A percentile compares a stretch with the other conserved stretches of the same genome.
phyloP scores from a whole-genome alignment of 768 basidiomycete genomes.

The Suillus variegatus region DNA sequence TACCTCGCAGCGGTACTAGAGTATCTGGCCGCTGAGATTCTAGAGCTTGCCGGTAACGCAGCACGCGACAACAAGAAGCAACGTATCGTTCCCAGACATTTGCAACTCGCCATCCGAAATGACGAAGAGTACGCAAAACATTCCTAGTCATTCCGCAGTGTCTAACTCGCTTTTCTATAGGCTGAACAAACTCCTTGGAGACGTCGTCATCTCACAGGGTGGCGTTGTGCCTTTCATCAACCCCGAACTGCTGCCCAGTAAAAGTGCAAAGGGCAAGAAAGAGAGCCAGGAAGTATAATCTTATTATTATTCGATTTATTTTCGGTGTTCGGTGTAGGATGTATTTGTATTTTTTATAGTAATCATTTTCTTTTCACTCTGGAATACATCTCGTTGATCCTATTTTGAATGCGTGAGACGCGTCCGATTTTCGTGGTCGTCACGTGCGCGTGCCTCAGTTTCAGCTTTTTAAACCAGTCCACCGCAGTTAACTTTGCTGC shows the following conservation, averaged over 20 bases:
- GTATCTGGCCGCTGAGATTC: constrained; percentile 63
- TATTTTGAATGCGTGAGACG: neutral
- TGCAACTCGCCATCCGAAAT: constrained; percentile 66
- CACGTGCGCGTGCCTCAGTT: constrained; percentile 8
- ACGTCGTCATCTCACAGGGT: constrained; percentile 64
- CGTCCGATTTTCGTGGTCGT: neutral
- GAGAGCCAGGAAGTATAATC: constrained; percentile 46
- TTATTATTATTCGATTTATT: constrained; percentile 12
- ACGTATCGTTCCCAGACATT: constrained; percentile 65
- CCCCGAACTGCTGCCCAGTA: constrained; percentile 53
- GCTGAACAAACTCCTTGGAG: constrained; percentile 41
- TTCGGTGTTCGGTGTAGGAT: constrained; percentile 25
- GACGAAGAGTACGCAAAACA: constrained; percentile 46
- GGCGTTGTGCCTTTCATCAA: constrained; percentile 58
- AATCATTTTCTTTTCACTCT: constrained; percentile 19
- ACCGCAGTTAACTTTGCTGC: neutral
- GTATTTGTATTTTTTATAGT: constrained; percentile 32
- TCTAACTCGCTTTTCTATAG: constrained; percentile 14
- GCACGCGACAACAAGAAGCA: constrained; percentile 59
- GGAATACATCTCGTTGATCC: neutral
- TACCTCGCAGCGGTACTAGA: constrained; percentile 65
- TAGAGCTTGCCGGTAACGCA: constrained; percentile 61
- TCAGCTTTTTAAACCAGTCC: neutral
- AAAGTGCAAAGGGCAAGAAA: constrained; percentile 55
- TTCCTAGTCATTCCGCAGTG: neutral